These are phyloP conservation scores for Ganoderma multipileum DNA, from an alignment of 1,284 basidiomycete species.

Conservation along the genomic window DNA sequence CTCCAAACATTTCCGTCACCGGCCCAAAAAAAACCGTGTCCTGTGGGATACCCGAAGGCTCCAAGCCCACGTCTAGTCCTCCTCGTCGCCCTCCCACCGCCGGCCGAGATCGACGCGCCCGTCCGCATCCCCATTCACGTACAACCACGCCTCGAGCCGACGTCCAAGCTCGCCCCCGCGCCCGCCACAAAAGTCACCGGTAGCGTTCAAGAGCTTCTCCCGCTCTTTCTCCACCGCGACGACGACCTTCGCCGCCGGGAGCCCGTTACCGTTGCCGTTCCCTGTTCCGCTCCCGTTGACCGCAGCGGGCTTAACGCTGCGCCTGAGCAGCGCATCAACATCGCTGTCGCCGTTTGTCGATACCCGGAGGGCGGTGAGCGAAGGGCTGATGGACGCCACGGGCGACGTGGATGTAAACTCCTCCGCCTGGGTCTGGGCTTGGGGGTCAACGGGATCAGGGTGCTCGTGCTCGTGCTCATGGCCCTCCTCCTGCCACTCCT, in stretches of 20 bases:
- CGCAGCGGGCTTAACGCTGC: slow-evolving; percentile 4
- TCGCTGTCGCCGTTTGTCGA: slow-evolving; percentile 31
- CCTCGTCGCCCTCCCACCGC: slow-evolving; percentile 40
- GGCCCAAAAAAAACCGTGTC: neutral
- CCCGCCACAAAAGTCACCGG: slow-evolving; percentile 78
- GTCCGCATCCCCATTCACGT: slow-evolving; percentile 42
- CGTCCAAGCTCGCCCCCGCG: slow-evolving; percentile 77
- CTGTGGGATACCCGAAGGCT: neutral
- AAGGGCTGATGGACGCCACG: slow-evolving; percentile 24
- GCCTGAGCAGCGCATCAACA: slow-evolving; percentile 17
- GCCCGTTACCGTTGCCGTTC: slow-evolving; percentile 5
- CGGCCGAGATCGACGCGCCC: slow-evolving; percentile 37
- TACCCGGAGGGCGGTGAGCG: slow-evolving; percentile 25
- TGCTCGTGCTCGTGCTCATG: neutral
- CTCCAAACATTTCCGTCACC: neutral
- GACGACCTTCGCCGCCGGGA: slow-evolving; percentile 31
- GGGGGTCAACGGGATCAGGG: slow-evolving; percentile 12
- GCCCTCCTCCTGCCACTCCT: slow-evolving; percentile 45
- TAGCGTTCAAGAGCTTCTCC: slow-evolving; percentile 70
- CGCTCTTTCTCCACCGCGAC: slow-evolving; percentile 61
- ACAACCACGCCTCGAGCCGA: slow-evolving; percentile 74
- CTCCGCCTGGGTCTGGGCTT: slow-evolving; percentile 16
- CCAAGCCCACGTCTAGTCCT: slow-evolving; percentile 6
- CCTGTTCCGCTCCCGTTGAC: slow-evolving; percentile 6
- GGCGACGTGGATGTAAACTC: slow-evolving; percentile 20